Conservation (phyloP, 768 basidiomycete species). For the Leccinum aurantiacum region DNA sequence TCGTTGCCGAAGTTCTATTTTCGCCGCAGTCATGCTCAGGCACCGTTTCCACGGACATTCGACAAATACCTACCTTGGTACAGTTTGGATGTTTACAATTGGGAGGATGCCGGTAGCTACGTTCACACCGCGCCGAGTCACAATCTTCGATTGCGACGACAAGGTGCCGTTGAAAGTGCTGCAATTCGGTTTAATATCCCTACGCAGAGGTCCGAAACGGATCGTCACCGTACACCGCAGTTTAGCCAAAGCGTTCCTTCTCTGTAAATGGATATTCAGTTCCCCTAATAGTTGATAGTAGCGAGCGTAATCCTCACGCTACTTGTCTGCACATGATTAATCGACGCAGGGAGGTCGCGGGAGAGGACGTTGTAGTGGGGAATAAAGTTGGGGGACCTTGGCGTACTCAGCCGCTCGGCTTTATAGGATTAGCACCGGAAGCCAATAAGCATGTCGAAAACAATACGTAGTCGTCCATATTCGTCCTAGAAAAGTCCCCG, state of each 20-base stretch:
- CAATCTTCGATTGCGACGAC: conserved; percentile 77
- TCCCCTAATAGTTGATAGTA: not conserved
- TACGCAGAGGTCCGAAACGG: conserved; percentile 5
- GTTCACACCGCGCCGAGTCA: conserved; percentile 60
- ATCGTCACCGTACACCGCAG: conserved; percentile 55
- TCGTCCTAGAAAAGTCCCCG: conserved; percentile 25
- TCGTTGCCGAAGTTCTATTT: conserved; percentile 65
- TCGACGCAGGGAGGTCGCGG: not conserved
- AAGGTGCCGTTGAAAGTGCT: conserved; percentile 81
- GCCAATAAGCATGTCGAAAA: conserved; percentile 27
- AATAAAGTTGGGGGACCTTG: conserved; percentile 16
- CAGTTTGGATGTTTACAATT: conserved; percentile 56
- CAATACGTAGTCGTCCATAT: conserved; percentile 31
- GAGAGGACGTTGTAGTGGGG: conserved; percentile 10
- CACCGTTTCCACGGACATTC: conserved; percentile 9
- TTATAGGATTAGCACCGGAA: conserved; percentile 31
- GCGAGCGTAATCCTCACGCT: conserved; percentile 53
- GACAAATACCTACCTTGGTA: conserved; percentile 48
- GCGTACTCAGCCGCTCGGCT: conserved; percentile 14
- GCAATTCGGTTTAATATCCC: conserved; percentile 12
- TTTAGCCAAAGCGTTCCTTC: conserved; percentile 75
- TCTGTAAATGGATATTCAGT: conserved; percentile 36
- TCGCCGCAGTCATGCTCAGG: conserved; percentile 8
- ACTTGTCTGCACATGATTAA: conserved; percentile 68
- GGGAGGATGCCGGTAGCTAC: conserved; percentile 59